phyloP scores from a whole-genome alignment of 1,284 basidiomycete species.

The Cryptococcus sp. region DNA sequence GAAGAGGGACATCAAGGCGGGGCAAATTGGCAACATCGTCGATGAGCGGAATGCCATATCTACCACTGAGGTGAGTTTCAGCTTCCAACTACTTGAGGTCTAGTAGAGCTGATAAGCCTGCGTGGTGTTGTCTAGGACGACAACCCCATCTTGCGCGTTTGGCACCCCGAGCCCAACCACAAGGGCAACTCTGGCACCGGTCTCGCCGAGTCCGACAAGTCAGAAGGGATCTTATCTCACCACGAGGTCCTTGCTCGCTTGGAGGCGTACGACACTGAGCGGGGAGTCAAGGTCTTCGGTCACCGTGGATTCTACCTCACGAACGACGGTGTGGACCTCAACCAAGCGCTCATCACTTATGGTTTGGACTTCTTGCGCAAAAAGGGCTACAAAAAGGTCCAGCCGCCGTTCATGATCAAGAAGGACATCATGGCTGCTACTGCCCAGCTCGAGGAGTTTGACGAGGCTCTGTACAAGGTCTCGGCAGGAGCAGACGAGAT shows the following conservation, averaged over 20 bases:
- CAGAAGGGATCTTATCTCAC: slow-evolving; percentile 80
- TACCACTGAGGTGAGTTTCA: slow-evolving; percentile 72
- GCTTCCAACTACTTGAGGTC: not conserved
- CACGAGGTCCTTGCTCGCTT: slow-evolving; percentile 93
- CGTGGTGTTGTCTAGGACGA: slow-evolving; percentile 65
- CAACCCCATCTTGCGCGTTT: slow-evolving; percentile 76
- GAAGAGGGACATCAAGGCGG: slow-evolving; percentile 74
- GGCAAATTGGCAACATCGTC: slow-evolving; percentile 88
- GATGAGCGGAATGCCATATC: slow-evolving; percentile 83
- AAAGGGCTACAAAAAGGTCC: slow-evolving; percentile 86
- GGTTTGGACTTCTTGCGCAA: slow-evolving; percentile 89
- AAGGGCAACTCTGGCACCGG: slow-evolving; percentile 54
- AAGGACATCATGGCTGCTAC: slow-evolving; percentile 97
- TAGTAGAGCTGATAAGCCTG: not conserved
- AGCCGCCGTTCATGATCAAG: slow-evolving; percentile 98
- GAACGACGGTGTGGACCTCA: slow-evolving; percentile 94
- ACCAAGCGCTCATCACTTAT: slow-evolving; percentile 94
- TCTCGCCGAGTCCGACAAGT: slow-evolving; percentile 61
- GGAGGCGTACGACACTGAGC: slow-evolving; percentile 93
- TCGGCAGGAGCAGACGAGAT: slow-evolving; percentile 87
- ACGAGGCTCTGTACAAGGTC: slow-evolving; percentile 97
- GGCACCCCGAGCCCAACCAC: slow-evolving; percentile 78
- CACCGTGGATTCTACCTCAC: slow-evolving; percentile 96
- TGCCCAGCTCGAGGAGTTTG: slow-evolving; percentile 95
- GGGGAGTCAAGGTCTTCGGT: slow-evolving; percentile 89